Base-by-base conservation (phyloP, 2,329 filamentous ascomycete species). In the Dendrostoma leiphaemia region DNA sequence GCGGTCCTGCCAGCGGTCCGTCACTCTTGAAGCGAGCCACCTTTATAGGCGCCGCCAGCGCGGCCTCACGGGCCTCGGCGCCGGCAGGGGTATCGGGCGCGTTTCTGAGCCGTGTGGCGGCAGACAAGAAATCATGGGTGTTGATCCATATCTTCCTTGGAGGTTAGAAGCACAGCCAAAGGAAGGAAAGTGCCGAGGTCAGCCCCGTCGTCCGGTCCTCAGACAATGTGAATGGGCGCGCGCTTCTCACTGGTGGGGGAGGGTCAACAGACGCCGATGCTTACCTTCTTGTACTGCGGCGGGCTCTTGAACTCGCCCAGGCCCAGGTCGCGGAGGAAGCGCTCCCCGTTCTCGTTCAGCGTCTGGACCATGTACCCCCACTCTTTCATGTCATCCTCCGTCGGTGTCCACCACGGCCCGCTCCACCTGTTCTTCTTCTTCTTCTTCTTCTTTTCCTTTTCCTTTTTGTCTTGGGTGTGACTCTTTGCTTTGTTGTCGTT, bases 111-210 rank as follows among this genome's bases (percentile, higher is more conserved):
- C 54, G 58, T 6, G 61, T 51, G 23, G 71, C 51, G 9, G 69
- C 71, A 0, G 65, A 58, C 6, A 82, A 62, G 53, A 82, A 76
- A 62, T 82, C 78, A 26, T 56, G 57, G 34, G 81, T 80, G 54
- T 81, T 81, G 54, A 81, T 69, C 62, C 73, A 71, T 4, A 79
- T 64, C 0, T 45, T 59, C n/a, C 61, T 61, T 2, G 80, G 63
- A 3, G 69, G 74, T 77, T 80, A 31, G 24, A 2, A 17, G 51
- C 41, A 15, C 50, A 28, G 21, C 23, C 29, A 24, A 40, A 21
- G 7, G 37, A 29, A 24, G 28, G 19, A 21, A 40, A 9, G 44
- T 34, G n/a, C n/a, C n/a, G n/a, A n/a, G n/a, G n/a, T n/a, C n/a
- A n/a, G n/a, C n/a, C n/a, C n/a, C n/a, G n/a, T n/a, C n/a, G n/a